phyloP scores from a whole-genome alignment of 2,329 filamentous ascomycete species.

The Botrytis fabae region DNA sequence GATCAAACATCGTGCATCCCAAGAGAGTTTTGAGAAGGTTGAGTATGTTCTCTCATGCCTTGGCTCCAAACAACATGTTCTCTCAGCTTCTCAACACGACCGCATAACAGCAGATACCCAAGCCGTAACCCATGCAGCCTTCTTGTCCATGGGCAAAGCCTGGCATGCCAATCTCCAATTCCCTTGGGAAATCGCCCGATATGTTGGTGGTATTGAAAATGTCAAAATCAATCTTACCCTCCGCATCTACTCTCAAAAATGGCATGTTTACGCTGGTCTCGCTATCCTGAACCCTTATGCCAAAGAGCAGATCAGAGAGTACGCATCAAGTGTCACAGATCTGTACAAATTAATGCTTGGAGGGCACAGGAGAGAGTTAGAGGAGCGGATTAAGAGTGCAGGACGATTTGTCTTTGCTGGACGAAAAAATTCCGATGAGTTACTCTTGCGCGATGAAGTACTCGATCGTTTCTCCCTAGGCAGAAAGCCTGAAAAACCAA shows the following conservation, averaged over 20 bases:
- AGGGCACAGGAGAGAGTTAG: slow-evolving; percentile 74
- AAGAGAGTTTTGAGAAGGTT: slow-evolving; percentile 74
- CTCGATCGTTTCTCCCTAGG: slow-evolving; percentile 88
- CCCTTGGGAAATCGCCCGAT: slow-evolving; percentile 94
- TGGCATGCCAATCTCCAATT: slow-evolving; percentile 96
- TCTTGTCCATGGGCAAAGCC: slow-evolving; percentile 95
- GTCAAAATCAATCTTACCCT: slow-evolving; percentile 98
- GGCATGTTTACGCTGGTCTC: slow-evolving; percentile 98
- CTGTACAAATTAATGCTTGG: slow-evolving; percentile 97
- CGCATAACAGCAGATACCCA: slow-evolving; percentile 98
- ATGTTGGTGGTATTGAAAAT: slow-evolving; percentile 96
- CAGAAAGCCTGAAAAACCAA: slow-evolving; percentile 53
- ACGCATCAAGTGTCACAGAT: slow-evolving; percentile 87
- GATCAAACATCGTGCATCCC: slow-evolving; percentile 86
- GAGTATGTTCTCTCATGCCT: slow-evolving; percentile 81
- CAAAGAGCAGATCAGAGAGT: slow-evolving; percentile 89
- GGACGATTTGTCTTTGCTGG: slow-evolving; percentile 68
- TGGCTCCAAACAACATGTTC: slow-evolving; percentile 80
- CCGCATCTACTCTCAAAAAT: slow-evolving; percentile 97
- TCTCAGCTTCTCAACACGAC: slow-evolving; percentile 86
- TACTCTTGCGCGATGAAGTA: slow-evolving; percentile 74
- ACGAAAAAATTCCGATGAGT: slow-evolving; percentile 55
- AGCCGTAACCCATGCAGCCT: slow-evolving; percentile 95
- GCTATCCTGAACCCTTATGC: slow-evolving; percentile 96
- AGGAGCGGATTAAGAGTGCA: slow-evolving; percentile 73